Base-by-base conservation (phyloP, 164 flowering plant species). In the Aristolochia contorta region DNA sequence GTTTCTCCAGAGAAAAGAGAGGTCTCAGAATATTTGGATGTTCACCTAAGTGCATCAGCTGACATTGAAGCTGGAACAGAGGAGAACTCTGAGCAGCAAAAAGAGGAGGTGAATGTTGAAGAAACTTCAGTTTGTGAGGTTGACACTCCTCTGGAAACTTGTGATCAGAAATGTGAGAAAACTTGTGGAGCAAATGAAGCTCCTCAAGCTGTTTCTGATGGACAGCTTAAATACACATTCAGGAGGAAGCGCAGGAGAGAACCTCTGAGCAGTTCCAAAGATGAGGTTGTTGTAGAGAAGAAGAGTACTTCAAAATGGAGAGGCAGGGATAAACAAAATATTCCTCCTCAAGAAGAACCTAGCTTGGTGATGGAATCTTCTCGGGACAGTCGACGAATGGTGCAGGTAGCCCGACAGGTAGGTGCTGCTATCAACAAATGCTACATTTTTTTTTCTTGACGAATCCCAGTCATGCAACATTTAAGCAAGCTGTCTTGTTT, bases 401-500 rank as follows among this genome's bases (percentile, higher is more conserved):
- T 74, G 20, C 92, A 82, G 74, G 91, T 87, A 76, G 96, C 96
- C 68, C 84, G 80, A 55, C 91, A 92, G 98, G 98, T 92, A 72
- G 50, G 91, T 83, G 30, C 43, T 37, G 43, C 12, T 6, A 37
- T 37, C 12, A 0, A 37, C 43, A 37, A 37, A 37, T 37, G 12
- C 9, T 37, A 8, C 12, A 10, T 8, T 27, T 8, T 37, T 37
- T 37, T 8, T 27, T 8, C 7, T 37, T 37, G 43, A 37, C 43
- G 12, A 37, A 20, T 13, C 50, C 43, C 21, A 32, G 18, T 19
- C 46, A 57, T 47, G 8, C 23, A 13, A 54, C 20, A 37, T 37
- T 10, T 37, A n/a, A n/a, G n/a, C n/a, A n/a, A n/a, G n/a, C n/a
- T n/a, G n/a, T n/a, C n/a, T n/a, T n/a, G n/a, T n/a, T n/a, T n/a